Evolutionary conservation across 2,329 filamentous ascomycete genomes (phyloP).

Genomic region (Talaromyces sp.): DNA sequence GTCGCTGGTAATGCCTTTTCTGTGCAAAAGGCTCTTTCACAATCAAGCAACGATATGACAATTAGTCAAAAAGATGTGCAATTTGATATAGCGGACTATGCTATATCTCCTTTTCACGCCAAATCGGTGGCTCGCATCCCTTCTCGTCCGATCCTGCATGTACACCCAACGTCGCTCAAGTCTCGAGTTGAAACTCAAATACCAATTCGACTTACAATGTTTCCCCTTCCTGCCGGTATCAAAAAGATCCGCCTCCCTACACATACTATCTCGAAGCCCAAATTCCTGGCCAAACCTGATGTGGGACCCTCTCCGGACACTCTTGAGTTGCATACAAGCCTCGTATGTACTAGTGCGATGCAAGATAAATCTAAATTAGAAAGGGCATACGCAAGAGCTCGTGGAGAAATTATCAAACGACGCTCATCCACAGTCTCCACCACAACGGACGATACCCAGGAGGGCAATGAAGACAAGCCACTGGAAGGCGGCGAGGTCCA

Average conservation of each 20-base stretch:
- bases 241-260: slow-evolving; percentile 80
- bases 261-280: slow-evolving; percentile 91
- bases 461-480: slow-evolving; percentile 64
- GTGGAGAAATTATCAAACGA: slow-evolving; percentile 32
- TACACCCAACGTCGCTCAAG: slow-evolving; percentile 67
- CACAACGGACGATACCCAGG: slow-evolving; percentile 47
- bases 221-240: slow-evolving; percentile 67
- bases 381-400: slow-evolving; percentile 60
- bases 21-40: slow-evolving; percentile 35
- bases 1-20: slow-evolving; percentile 43
- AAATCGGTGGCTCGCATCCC: slow-evolving; percentile 22
- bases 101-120: slow-evolving; percentile 5
- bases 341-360: slow-evolving; percentile 93
- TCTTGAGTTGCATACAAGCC: slow-evolving; percentile 70
- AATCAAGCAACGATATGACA: slow-evolving; percentile 30
- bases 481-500: slow-evolving; percentile 88
- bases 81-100: slow-evolving; percentile 32
- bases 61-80: slow-evolving; percentile 30
- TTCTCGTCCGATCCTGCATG: slow-evolving; percentile 47
- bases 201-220: slow-evolving; percentile 74
- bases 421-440: slow-evolving; percentile 36
- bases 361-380: slow-evolving; percentile 61
- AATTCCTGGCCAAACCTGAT: slow-evolving; percentile 70
- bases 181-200: slow-evolving; percentile 97
- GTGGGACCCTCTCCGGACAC: slow-evolving; percentile 65